A percentile compares a stretch with the other conserved stretches of the same genome.
phyloP scores from a whole-genome alignment of 2,329 filamentous ascomycete genomes.

The Venturia nashicola region DNA sequence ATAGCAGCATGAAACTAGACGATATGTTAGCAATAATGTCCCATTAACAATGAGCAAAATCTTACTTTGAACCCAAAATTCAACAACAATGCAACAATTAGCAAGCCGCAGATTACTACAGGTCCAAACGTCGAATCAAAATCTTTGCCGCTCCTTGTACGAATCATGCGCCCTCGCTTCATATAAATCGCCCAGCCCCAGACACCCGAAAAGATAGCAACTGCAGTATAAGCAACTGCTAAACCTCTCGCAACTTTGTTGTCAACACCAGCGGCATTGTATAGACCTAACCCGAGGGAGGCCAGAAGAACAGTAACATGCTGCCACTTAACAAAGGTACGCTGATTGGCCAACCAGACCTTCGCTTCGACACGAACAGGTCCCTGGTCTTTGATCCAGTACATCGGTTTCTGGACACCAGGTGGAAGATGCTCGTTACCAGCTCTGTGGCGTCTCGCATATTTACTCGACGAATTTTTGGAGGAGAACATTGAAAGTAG shows the following conservation, averaged over 20 bases:
- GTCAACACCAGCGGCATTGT: constrained; percentile 67
- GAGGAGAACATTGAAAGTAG: constrained; percentile 66
- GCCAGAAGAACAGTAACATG: constrained; percentile 85
- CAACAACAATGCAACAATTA: constrained; percentile 66
- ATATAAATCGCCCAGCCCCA: constrained; percentile 87
- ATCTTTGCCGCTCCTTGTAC: constrained; percentile 76
- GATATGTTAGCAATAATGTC: neutral
- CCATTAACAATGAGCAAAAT: neutral
- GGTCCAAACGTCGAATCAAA: constrained; percentile 86
- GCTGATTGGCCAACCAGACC: constrained; percentile 96
- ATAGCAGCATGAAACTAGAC: neutral
- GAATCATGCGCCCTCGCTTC: constrained; percentile 64
- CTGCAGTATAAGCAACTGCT: constrained; percentile 69
- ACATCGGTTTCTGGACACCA: constrained; percentile 72
- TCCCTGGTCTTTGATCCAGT: constrained; percentile 91
- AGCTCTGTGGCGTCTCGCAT: constrained; percentile 44
- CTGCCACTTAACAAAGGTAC: constrained; percentile 98
- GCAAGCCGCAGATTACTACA: constrained; percentile 64
- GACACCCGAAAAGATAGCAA: constrained; percentile 68
- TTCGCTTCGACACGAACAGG: constrained; percentile 91
- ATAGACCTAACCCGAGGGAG: constrained; percentile 69
- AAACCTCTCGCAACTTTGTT: constrained; percentile 66
- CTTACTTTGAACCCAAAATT: constrained; percentile 80
- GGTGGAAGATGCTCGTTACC: constrained; percentile 52
- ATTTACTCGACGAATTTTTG: constrained; percentile 64